Percentiles rank a stretch among this genome's conserved stretches.
phyloP scores from a whole-genome alignment of 495 filamentous ascomycete species.

The Xylaria longipes region DNA sequence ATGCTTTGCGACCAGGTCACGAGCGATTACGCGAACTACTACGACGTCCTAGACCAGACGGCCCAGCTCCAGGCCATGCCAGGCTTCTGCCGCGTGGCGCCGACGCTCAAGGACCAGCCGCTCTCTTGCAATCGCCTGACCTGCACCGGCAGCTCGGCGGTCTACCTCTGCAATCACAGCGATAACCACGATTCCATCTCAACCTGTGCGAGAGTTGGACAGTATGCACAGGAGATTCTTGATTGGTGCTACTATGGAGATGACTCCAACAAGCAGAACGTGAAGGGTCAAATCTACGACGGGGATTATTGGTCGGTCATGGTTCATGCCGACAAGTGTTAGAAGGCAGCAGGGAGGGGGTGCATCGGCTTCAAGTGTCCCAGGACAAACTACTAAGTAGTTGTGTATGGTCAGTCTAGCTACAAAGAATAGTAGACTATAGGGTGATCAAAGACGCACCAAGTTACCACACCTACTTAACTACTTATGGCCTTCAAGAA shows the following conservation, averaged over 20 bases:
- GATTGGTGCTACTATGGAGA: not conserved
- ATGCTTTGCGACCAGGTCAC: not conserved
- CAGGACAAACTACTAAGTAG: not conserved
- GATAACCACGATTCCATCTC: not conserved
- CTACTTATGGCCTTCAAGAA: not conserved
- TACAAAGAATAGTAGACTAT: not conserved
- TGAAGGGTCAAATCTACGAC: conserved; percentile 2
- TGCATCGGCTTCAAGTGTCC: not conserved
- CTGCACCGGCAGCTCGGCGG: not conserved
- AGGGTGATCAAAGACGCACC: not conserved
- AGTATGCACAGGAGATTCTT: not conserved
- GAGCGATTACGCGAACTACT: not conserved
- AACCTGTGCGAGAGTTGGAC: not conserved
- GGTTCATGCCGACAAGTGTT: not conserved
- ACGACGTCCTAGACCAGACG: not conserved
- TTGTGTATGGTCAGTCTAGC: not conserved
- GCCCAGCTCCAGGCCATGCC: not conserved
- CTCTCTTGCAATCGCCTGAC: not conserved
- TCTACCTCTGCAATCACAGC: conserved; percentile 5
- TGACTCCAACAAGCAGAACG: too few species aligned
- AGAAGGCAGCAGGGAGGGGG: not conserved
- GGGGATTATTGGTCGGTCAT: conserved; percentile 7
- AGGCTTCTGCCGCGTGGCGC: conserved; percentile 6
- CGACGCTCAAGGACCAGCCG: not conserved
- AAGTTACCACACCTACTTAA: not conserved